A percentile compares a stretch with the other conserved stretches of the same genome.
These are phyloP conservation scores for Phytopythium litorale DNA, from an alignment of 352 stramenopile species.

Conservation along the genomic window DNA sequence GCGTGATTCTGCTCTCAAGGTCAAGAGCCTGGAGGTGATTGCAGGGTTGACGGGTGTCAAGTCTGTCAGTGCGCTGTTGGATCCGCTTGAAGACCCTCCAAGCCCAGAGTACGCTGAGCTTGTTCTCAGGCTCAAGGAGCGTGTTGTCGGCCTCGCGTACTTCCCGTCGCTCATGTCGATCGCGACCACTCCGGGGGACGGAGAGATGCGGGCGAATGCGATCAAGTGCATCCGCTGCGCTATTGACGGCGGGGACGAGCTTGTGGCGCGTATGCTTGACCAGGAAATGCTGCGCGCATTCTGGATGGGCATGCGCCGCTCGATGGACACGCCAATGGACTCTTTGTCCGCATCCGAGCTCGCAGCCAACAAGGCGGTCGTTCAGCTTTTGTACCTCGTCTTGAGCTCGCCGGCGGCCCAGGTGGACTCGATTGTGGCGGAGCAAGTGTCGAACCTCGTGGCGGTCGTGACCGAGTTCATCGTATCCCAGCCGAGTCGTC, in stretches of 20 bases:
- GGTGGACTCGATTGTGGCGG: constrained; percentile 41
- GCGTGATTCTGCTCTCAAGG: constrained; percentile 41
- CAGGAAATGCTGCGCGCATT: constrained; percentile 70
- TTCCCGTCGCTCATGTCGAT: constrained; percentile 66
- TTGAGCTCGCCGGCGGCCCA: constrained; percentile 55
- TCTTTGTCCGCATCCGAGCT: constrained; percentile 24
- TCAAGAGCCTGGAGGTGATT: constrained; percentile 52
- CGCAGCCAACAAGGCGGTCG: constrained; percentile 39
- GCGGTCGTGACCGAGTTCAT: constrained; percentile 71
- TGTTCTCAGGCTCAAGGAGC: constrained; percentile 55
- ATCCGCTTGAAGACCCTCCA: constrained; percentile 34
- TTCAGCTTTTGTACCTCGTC: constrained; percentile 67
- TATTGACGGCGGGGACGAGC: constrained; percentile 49
- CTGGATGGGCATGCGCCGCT: constrained; percentile 53
- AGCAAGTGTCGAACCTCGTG: constrained; percentile 63
- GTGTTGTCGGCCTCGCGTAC: constrained; percentile 50
- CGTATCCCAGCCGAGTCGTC: constrained; percentile 39
- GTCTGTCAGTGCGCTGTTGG: constrained; percentile 39
- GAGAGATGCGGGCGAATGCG: constrained; percentile 42
- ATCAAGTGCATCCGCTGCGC: constrained; percentile 73
- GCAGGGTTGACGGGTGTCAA: constrained; percentile 48
- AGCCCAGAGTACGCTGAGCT: constrained; percentile 42
- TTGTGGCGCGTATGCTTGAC: constrained; percentile 59
- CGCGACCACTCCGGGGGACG: constrained; percentile 39
- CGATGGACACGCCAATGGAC: constrained; percentile 45